Percentiles rank a stretch among this genome's conserved stretches.
Evolutionary conservation across 345 rosid genomes (phyloP).

Genomic region (Lepidium sativum): DNA sequence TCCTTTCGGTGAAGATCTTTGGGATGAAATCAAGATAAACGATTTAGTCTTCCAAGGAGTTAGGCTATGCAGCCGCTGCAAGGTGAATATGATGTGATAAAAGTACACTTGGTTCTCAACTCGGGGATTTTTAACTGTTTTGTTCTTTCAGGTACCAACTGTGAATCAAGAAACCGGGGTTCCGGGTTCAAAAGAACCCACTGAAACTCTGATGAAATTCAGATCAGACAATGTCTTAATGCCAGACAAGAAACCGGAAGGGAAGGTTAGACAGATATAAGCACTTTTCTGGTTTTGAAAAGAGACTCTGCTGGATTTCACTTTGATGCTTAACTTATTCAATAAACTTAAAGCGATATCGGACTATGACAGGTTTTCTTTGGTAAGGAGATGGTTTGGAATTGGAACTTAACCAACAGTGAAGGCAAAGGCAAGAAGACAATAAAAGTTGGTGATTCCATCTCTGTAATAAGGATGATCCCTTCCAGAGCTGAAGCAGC

Average conservation of each 20-base stretch:
- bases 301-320: background rate
- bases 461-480: constrained; percentile 42
- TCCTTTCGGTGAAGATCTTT: constrained; percentile 82
- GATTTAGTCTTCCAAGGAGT: constrained; percentile 52
- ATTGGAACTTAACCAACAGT: constrained; percentile 31
- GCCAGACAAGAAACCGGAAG: constrained; percentile 52
- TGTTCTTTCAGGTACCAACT: constrained; percentile 51
- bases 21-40: constrained; percentile 60
- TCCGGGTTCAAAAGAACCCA: constrained; percentile 52
- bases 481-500: constrained; percentile 73
- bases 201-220: constrained; percentile 49
- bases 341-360: constrained; percentile 17
- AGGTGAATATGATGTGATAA: constrained; percentile 38
- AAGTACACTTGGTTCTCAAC: background rate
- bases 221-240: constrained; percentile 65
- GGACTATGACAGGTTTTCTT: constrained; percentile 48
- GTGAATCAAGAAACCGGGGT: constrained; percentile 72
- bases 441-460: constrained; percentile 66
- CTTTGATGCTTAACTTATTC: background rate
- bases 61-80: constrained; percentile 79
- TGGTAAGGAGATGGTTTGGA: constrained; percentile 75
- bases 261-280: constrained; percentile 49
- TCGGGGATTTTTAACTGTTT: background rate
- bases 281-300: background rate
- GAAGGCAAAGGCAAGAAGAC: constrained; percentile 39